Base-by-base conservation (phyloP, 2,329 filamentous ascomycete genomes). In the Aspergillus pseudoglaucus region DNA sequence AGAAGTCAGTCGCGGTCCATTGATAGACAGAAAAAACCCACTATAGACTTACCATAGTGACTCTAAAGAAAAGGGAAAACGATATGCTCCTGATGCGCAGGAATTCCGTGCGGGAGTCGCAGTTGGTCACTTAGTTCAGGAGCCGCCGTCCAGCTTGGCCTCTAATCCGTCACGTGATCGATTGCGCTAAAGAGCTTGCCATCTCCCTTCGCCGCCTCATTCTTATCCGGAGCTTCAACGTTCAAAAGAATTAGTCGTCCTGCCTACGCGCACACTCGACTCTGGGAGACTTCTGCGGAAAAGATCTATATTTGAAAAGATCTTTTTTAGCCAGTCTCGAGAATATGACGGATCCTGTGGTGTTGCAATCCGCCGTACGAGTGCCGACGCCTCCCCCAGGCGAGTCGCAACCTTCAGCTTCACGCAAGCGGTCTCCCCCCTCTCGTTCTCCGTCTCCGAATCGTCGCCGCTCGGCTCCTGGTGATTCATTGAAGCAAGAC, bases 371-470 rank as follows among this genome's bases (percentile, higher is more conserved):
- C 27, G 79, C 79, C 42, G 79, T 82, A 53, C 78, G 79, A 55
- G 73, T 82, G 53, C 79, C 79, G 43, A 81, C 79, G 33, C 78
- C 79, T 47, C 74, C 72, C 20, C 74, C 73, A 40, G 72, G 69
- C 54, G 61, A 69, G 56, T 67, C 75, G 50, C 68, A 73, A 40
- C 67, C 69, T 30, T 73, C 73, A 47, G 71, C 67, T 51, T 73
- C 78, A 57, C 76, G 77, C 61, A 81, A 82, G 61, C 77, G 77
- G 53, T 81, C 79, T 44, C 78, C 76, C 47, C 70, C 74, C 6
- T 78, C 76, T 47, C 73, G 74, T 52, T 78, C 76, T 5, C 76
- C 75, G 30, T 77, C 76, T 6, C 75, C 76, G 14, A 68, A 71
- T 47, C 75, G 76, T 46, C 72, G 74, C 47, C 73, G 72, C 37